These are phyloP conservation scores for Apiospora kogelbergensis DNA, from an alignment of 2,329 filamentous ascomycete species.

Conservation along the genomic window DNA sequence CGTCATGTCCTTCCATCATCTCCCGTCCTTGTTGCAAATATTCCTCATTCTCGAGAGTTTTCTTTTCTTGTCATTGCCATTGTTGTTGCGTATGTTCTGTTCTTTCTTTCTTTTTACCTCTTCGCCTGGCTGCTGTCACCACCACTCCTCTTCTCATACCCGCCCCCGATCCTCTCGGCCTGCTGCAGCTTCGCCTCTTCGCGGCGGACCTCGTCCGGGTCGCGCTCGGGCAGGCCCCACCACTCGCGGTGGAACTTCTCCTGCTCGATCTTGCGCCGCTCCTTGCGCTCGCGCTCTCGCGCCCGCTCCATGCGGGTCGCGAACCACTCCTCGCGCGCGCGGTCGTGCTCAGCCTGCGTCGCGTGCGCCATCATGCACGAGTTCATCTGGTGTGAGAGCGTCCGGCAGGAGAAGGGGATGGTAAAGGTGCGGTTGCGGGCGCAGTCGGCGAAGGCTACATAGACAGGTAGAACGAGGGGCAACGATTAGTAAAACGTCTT, in stretches of 20 bases:
- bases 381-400: conserved; percentile 85
- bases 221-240: conserved; percentile 63
- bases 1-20: not conserved
- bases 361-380: conserved; percentile 87
- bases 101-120: not conserved
- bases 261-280: conserved; percentile 59
- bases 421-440: conserved; percentile 83
- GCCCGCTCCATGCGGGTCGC: conserved; percentile 70
- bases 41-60: too few species aligned
- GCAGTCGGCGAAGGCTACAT: conserved; percentile 92
- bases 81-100: not conserved
- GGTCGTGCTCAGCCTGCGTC: conserved; percentile 81
- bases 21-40: not conserved
- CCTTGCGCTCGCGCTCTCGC: conserved; percentile 64
- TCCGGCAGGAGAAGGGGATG: conserved; percentile 82
- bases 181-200: conserved; percentile 52
- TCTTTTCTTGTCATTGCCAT: not conserved
- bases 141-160: not conserved
- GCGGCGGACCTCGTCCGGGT: conserved; percentile 47
- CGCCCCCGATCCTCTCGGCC: conserved; percentile 57
- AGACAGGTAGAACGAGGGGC: not conserved
- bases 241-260: conserved; percentile 66
- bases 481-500: not conserved
- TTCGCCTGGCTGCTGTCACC: not conserved
- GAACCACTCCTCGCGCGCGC: conserved; percentile 93